Conservation (phyloP, 202 grass and related monocot species). For the Bolboschoenoplectus hybrid region DNA sequence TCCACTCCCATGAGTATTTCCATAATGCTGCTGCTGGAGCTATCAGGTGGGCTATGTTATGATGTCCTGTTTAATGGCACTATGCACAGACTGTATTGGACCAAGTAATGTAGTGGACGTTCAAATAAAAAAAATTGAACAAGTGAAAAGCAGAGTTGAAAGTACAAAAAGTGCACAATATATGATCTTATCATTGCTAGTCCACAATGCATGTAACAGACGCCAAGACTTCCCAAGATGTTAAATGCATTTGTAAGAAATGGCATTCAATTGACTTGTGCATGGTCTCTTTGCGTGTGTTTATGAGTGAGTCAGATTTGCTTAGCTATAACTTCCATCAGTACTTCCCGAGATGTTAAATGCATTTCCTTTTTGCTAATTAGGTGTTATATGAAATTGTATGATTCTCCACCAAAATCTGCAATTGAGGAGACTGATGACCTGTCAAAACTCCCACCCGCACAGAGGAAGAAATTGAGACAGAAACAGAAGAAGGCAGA, state of each 20-base stretch:
- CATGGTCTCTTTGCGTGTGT: slow-evolving; percentile 3
- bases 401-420: slow-evolving; percentile 90
- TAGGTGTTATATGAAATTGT: slow-evolving; percentile 98
- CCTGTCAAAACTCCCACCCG: slow-evolving; percentile 85
- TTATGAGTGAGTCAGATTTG: background rate
- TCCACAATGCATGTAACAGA: slow-evolving; percentile 6
- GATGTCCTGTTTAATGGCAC: background rate
- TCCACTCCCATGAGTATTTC: slow-evolving; percentile 98
- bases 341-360: background rate
- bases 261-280: slow-evolving; percentile 39
- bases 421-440: slow-evolving; percentile 76
- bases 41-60: slow-evolving; percentile 63
- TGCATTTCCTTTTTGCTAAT: slow-evolving; percentile 26
- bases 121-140: background rate
- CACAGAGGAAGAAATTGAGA: slow-evolving; percentile 96
- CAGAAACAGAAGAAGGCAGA: slow-evolving; percentile 99
- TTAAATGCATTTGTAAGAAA: slow-evolving; percentile 29
- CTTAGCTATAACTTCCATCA: background rate
- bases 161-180: background rate
- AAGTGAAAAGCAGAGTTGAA: background rate
- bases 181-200: background rate
- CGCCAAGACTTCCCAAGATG: background rate
- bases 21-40: slow-evolving; percentile 95
- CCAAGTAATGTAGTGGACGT: background rate
- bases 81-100: background rate